These are phyloP conservation scores for Phialocephala subalpina DNA, from an alignment of 2,329 filamentous ascomycete species.

Conservation along the genomic window DNA sequence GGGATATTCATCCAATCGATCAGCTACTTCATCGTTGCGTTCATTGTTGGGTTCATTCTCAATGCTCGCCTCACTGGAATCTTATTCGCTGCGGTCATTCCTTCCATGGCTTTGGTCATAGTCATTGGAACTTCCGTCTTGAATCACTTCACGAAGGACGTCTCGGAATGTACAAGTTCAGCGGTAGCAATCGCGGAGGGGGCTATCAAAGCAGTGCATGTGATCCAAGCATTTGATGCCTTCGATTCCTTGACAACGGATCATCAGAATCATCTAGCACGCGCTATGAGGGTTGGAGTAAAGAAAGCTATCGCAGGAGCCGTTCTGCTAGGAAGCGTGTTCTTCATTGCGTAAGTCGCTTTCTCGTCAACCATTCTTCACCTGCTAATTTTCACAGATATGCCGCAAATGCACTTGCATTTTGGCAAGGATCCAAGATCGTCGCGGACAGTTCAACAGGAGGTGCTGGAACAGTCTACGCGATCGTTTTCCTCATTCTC, in stretches of 20 bases:
- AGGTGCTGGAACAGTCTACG: slow-evolving; percentile 58
- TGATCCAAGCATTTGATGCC: slow-evolving; percentile 63
- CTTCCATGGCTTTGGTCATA: slow-evolving; percentile 57
- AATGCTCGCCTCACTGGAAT: slow-evolving; percentile 63
- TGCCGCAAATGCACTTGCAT: slow-evolving; percentile 64
- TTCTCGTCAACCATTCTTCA: background rate
- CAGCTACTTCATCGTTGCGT: slow-evolving; percentile 66
- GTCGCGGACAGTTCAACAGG: slow-evolving; percentile 43
- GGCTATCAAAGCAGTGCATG: slow-evolving; percentile 56
- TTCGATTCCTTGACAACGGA: slow-evolving; percentile 54
- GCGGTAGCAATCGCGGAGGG: slow-evolving; percentile 61
- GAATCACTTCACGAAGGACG: slow-evolving; percentile 50
- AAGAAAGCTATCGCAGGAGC: slow-evolving; percentile 59
- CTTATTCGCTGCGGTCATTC: slow-evolving; percentile 58
- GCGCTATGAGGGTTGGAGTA: slow-evolving; percentile 52
- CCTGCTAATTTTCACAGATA: slow-evolving; percentile 45
- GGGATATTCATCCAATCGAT: slow-evolving; percentile 62
- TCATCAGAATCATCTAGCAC: slow-evolving; percentile 53
- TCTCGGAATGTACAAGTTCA: slow-evolving; percentile 54
- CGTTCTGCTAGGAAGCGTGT: slow-evolving; percentile 59
- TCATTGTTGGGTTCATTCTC: slow-evolving; percentile 65
- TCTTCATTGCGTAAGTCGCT: slow-evolving; percentile 61
- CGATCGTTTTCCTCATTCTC: slow-evolving; percentile 60
- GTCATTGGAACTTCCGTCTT: slow-evolving; percentile 53
- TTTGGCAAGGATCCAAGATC: slow-evolving; percentile 63